Percentiles rank a stretch among this genome's conserved stretches.
These are phyloP conservation scores for Pythium periplocum DNA, from an alignment of 352 stramenopile species.

Conservation along the genomic window DNA sequence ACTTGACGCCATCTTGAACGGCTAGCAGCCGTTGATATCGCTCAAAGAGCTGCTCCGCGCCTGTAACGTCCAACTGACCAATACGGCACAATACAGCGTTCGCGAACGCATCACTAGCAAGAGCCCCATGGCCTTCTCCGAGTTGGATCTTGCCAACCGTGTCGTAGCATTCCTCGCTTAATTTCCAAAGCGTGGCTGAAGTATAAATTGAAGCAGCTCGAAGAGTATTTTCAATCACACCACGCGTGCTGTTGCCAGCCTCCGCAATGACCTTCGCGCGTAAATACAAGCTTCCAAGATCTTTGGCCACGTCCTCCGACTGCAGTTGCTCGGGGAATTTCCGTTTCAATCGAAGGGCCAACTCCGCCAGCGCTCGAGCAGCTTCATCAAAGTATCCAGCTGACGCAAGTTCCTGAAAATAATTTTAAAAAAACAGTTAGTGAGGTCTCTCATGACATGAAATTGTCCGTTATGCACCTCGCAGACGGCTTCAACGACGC, in stretches of 20 bases:
- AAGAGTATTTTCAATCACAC: conserved; percentile 43
- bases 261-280: conserved; percentile 51
- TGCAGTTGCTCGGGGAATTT: conserved; percentile 38
- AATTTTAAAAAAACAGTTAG: background rate
- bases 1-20: background rate
- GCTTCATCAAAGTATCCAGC: conserved; percentile 67
- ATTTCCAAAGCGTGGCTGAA: conserved; percentile 41
- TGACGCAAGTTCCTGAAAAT: conserved; percentile 35
- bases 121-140: conserved; percentile 21
- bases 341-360: conserved; percentile 55
- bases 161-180: conserved; percentile 54
- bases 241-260: conserved; percentile 40
- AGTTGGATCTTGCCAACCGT: conserved; percentile 44
- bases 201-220: conserved; percentile 47
- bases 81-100: conserved; percentile 62
- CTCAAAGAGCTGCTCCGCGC: conserved; percentile 45
- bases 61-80: conserved; percentile 44
- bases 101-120: conserved; percentile 49
- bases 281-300: conserved; percentile 34
- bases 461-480: conserved; percentile 20
- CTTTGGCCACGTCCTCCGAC: conserved; percentile 6
- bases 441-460: too few relatives aligned
- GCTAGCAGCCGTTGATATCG: conserved; percentile 11
- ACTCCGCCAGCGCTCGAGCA: conserved; percentile 44
- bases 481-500: conserved; percentile 42